A percentile compares a stretch with the other conserved stretches of the same genome.
Evolutionary conservation across 345 rosid species (phyloP).

Genomic region (Eucalyptus decipiens): DNA sequence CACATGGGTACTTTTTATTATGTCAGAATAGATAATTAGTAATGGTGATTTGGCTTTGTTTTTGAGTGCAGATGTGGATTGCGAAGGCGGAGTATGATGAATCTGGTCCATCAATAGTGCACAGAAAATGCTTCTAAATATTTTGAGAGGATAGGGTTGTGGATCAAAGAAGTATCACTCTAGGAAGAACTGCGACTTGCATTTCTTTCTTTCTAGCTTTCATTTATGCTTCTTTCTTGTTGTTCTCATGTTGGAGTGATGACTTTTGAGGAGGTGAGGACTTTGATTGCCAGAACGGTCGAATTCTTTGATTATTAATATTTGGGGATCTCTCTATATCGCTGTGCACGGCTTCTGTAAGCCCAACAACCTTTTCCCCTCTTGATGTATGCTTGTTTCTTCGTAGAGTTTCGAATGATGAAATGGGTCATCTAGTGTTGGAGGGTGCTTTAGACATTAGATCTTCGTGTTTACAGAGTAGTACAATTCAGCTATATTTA

Average conservation of each 20-base stretch:
- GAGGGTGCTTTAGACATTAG: not conserved
- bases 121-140: constrained; percentile 82
- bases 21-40: not conserved
- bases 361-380: not conserved
- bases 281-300: constrained; percentile 9
- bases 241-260: constrained; percentile 25
- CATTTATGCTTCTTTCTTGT: constrained; percentile 9
- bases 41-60: not conserved
- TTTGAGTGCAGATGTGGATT: constrained; percentile 73
- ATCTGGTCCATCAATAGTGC: constrained; percentile 91
- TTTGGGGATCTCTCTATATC: not conserved
- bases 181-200: constrained; percentile 4
- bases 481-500: not conserved
- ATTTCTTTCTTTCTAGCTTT: constrained; percentile 8
- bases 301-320: constrained; percentile 19
- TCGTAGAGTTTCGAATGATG: not conserved
- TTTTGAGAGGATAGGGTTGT: not conserved
- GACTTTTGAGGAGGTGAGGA: constrained; percentile 16
- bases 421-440: not conserved
- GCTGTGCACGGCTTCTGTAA: not conserved
- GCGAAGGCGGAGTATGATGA: constrained; percentile 93
- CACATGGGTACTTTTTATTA: not conserved
- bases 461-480: not conserved
- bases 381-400: not conserved
- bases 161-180: not conserved